These are phyloP conservation scores for Tricholoma sp. DNA, from an alignment of 768 basidiomycete species.

Conservation along the genomic window DNA sequence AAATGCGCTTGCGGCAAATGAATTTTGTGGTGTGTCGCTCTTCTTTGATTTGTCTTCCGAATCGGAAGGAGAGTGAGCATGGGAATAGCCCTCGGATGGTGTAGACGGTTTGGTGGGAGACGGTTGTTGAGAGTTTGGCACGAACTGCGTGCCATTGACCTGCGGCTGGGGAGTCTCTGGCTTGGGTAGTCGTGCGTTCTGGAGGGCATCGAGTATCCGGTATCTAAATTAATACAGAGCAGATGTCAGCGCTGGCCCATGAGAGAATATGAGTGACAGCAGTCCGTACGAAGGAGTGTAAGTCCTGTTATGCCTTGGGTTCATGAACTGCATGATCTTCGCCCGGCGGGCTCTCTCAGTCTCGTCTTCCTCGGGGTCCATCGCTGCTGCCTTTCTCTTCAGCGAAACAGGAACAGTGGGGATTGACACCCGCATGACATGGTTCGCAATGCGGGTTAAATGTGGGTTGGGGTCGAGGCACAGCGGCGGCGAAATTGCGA, in stretches of 20 bases:
- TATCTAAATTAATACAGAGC: conserved; percentile 34
- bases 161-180: conserved; percentile 18
- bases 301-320: conserved; percentile 46
- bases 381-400: conserved; percentile 67
- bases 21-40: conserved; percentile 22
- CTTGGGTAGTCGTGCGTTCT: conserved; percentile 24
- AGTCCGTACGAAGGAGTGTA: conserved; percentile 44
- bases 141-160: conserved; percentile 13
- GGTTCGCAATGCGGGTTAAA: conserved; percentile 71
- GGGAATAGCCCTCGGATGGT: conserved; percentile 24
- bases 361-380: conserved; percentile 74
- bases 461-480: conserved; percentile 80
- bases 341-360: conserved; percentile 64
- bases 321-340: conserved; percentile 80
- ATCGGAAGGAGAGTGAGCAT: conserved; percentile 28
- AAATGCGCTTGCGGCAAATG: conserved; percentile 23
- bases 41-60: conserved; percentile 22
- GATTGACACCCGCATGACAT: conserved; percentile 64
- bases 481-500: conserved; percentile 69
- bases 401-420: conserved; percentile 69
- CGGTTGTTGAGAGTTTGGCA: conserved; percentile 13
- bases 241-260: conserved; percentile 1
- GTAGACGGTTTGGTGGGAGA: conserved; percentile 23
- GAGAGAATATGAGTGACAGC: conserved; percentile 2
- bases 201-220: conserved; percentile 49